Base-by-base conservation (phyloP, 2,329 filamentous ascomycete species). In the Coniella vitis region DNA sequence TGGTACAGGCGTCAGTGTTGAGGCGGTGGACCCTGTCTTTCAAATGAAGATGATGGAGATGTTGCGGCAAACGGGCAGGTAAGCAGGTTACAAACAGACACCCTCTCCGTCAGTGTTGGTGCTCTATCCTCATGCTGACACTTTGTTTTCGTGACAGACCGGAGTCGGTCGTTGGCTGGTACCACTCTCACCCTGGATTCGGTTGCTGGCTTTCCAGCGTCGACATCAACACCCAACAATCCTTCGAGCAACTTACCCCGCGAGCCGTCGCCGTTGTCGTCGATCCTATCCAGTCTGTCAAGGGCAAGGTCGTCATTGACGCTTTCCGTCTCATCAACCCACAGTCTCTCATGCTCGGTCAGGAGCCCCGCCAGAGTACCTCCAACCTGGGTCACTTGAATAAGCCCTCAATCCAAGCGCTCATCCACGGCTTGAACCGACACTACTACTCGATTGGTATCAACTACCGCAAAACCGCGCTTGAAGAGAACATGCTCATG, bases 11-110 rank as follows among this genome's bases (percentile, higher is more conserved):
- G 93, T 98, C 59, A 95, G 89, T 69, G 93, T 98, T 61, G 93
- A 98, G 71, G 94, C 93, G 45, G 93, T 98, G 55, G 93, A 98
- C 66, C 90, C 90, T 9, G 93, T 98, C 31, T 98, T 98, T 69
- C 93, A 98, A 74, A 96, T 90, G 63, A 98, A 96, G 78, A 98
- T 98, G 93, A 98, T 98, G 93, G 93, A 98, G 67, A 97, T 98
- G 93, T 75, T 98, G 66, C 80, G 87, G 63, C 93, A 98, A 76
- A 98, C 93, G 51, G 93, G 93, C 71, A 81, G 93, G 89, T 94
- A 74, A 61, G 79, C 55, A 38, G 43, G 8, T 42, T 25, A 35
- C 25, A 29, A 29, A 5, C 5, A 29, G 25, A 44, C 19, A 25
- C 44, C 4, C 12, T n/a, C 12, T 12, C 10, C 14, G 7, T 20